A percentile compares a stretch with the other conserved stretches of the same genome.
Evolutionary conservation across 495 filamentous ascomycete species (phyloP).

Genomic region (Astrocystis sublimbata): DNA sequence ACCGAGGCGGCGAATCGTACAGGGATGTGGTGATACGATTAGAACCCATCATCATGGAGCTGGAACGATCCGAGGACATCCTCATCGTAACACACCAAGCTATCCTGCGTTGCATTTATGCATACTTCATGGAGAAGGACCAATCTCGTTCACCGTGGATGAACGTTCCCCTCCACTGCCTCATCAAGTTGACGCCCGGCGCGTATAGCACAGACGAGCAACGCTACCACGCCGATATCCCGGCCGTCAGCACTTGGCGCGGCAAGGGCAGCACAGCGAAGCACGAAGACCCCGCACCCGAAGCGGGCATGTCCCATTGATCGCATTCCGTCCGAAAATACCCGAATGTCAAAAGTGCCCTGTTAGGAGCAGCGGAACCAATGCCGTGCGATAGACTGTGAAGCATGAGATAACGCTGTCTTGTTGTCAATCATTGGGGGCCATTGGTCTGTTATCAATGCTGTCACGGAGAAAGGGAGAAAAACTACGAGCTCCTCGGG

Average conservation of each 20-base stretch:
- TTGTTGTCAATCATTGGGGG: background rate
- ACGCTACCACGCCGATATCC: slow-evolving; percentile 83
- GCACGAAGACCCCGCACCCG: slow-evolving; percentile 52
- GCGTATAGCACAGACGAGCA: slow-evolving; percentile 93
- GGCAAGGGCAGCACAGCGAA: slow-evolving; percentile 89
- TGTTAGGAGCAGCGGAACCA: background rate
- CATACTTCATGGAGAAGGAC: slow-evolving; percentile 96
- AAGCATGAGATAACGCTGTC: background rate
- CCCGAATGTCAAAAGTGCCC: background rate
- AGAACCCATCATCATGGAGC: slow-evolving; percentile 99
- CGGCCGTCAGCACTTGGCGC: slow-evolving; percentile 91
- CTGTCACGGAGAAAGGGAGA: background rate
- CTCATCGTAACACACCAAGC: slow-evolving; percentile 98
- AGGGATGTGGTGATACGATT: slow-evolving; percentile 96
- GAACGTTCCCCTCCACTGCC: slow-evolving; percentile 82
- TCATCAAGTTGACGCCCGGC: slow-evolving; percentile 92
- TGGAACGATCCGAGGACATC: slow-evolving; percentile 93
- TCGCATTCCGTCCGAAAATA: background rate
- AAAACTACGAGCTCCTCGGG: background rate
- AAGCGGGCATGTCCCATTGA: slow-evolving; percentile 27
- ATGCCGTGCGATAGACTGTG: background rate
- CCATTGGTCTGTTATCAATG: background rate
- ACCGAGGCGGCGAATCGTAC: slow-evolving; percentile 94
- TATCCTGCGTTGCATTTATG: slow-evolving; percentile 93
- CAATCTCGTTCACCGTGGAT: slow-evolving; percentile 97